A percentile compares a stretch with the other conserved stretches of the same genome.
phyloP scores from a whole-genome alignment of 805 yeast species.

The Metschnikowia henanensis region DNA sequence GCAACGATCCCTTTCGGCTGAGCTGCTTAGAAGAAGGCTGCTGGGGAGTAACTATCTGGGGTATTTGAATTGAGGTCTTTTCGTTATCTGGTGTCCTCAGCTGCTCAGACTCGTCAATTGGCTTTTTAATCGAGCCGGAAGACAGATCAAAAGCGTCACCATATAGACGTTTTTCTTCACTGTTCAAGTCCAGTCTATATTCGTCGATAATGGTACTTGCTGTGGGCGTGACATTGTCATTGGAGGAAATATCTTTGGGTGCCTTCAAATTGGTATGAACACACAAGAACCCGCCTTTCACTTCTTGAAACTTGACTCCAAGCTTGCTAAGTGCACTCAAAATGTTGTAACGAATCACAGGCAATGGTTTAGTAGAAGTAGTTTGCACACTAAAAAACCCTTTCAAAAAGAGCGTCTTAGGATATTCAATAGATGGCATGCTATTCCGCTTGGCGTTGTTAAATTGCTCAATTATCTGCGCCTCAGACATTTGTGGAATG shows the following conservation, averaged over 20 bases:
- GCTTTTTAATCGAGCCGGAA: slow-evolving; percentile 27
- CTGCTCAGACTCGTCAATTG: slow-evolving; percentile 19
- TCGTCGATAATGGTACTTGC: slow-evolving; percentile 20
- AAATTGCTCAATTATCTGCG: slow-evolving; percentile 42
- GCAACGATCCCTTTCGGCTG: slow-evolving; percentile 41
- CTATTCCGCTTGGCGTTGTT: slow-evolving; percentile 64
- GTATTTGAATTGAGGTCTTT: slow-evolving; percentile 4
- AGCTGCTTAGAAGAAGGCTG: slow-evolving; percentile 22
- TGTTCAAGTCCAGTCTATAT: slow-evolving; percentile 20
- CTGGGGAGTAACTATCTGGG: slow-evolving; percentile 18
- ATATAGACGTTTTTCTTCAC: slow-evolving; percentile 34
- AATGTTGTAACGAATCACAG: slow-evolving; percentile 82
- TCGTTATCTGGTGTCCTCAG: slow-evolving; percentile 27
- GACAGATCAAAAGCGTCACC: slow-evolving; percentile 43
- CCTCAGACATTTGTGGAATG: slow-evolving; percentile 39
- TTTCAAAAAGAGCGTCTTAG: slow-evolving; percentile 84
- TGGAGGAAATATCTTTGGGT: slow-evolving; percentile 34
- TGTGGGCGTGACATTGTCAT: slow-evolving; percentile 17
- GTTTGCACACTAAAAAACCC: slow-evolving; percentile 96
- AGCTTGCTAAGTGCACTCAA: slow-evolving; percentile 72
- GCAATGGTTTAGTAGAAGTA: slow-evolving; percentile 88
- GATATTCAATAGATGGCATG: slow-evolving; percentile 94
- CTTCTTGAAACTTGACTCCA: slow-evolving; percentile 83
- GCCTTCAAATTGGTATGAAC: slow-evolving; percentile 47
- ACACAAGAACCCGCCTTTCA: slow-evolving; percentile 92